These are phyloP conservation scores for Austroboletus festivus DNA, from an alignment of 768 basidiomycete species.

Conservation along the genomic window DNA sequence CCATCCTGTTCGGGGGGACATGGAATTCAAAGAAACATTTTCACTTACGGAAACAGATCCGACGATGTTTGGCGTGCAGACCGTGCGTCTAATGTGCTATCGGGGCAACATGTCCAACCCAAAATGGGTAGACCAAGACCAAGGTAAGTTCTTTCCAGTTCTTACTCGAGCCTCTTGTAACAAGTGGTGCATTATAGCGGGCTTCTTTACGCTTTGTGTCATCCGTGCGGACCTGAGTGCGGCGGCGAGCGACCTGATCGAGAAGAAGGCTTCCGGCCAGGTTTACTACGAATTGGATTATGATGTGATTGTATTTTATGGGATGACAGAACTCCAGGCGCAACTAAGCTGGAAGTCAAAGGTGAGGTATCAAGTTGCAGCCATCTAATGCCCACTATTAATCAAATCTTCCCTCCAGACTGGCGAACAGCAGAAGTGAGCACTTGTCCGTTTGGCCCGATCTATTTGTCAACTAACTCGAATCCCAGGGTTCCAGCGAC, in stretches of 20 bases:
- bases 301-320: slow-evolving; percentile 12
- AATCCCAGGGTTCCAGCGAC: not conserved
- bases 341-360: slow-evolving; percentile 6
- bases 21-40: slow-evolving; percentile 11
- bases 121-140: slow-evolving; percentile 15
- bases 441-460: too few relatives aligned
- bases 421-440: too few relatives aligned
- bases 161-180: not conserved
- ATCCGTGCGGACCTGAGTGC: not conserved
- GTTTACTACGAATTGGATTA: slow-evolving; percentile 14
- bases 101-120: slow-evolving; percentile 7
- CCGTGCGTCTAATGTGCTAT: slow-evolving; percentile 7
- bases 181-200: not conserved
- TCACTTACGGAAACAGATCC: slow-evolving; percentile 1
- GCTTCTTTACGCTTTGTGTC: slow-evolving; percentile 6
- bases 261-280: not conserved
- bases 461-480: not conserved
- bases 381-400: too few relatives aligned
- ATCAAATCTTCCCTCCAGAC: too few relatives aligned
- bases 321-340: slow-evolving; percentile 9
- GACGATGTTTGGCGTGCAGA: slow-evolving; percentile 3
- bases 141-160: not conserved
- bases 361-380: not conserved
- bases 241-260: not conserved
- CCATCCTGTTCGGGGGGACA: not conserved